Evolutionary conservation across 257 asterid genomes (phyloP).

Genomic region (Nicotiana undulata): DNA sequence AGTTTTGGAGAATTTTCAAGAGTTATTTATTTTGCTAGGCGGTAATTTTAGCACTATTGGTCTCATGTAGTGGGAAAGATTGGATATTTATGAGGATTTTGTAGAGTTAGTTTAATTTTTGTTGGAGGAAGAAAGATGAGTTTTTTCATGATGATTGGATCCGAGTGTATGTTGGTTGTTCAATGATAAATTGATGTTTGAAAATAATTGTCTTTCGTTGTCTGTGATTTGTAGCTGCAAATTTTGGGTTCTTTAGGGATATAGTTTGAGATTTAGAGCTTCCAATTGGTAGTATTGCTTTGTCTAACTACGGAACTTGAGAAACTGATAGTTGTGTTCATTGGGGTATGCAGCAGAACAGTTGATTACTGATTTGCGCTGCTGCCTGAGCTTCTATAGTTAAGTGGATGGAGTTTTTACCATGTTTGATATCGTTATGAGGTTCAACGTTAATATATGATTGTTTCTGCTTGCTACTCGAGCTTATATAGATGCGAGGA

Average conservation of each 20-base stretch:
- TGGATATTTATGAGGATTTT: background rate
- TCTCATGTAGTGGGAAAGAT: background rate
- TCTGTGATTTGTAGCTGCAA: background rate
- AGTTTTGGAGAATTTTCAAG: background rate
- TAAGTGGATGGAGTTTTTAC: background rate
- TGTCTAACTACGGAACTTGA: background rate
- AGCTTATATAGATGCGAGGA: background rate
- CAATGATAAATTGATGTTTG: background rate
- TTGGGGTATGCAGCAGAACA: background rate
- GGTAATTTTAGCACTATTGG: no score
- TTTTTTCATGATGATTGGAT: background rate
- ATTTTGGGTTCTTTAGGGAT: background rate
- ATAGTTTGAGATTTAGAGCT: background rate
- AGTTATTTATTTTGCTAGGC: background rate
- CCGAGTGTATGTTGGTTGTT: background rate
- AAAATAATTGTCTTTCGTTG: background rate
- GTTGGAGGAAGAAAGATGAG: background rate
- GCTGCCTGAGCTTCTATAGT: background rate
- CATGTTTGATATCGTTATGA: background rate
- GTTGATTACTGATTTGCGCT: background rate
- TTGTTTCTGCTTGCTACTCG: background rate
- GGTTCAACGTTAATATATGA: background rate
- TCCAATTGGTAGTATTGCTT: background rate
- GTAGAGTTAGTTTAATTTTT: background rate
- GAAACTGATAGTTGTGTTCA: background rate